Conservation (phyloP, 169 alveolate genomes). For the Cryptosporidium ryanae region DNA sequence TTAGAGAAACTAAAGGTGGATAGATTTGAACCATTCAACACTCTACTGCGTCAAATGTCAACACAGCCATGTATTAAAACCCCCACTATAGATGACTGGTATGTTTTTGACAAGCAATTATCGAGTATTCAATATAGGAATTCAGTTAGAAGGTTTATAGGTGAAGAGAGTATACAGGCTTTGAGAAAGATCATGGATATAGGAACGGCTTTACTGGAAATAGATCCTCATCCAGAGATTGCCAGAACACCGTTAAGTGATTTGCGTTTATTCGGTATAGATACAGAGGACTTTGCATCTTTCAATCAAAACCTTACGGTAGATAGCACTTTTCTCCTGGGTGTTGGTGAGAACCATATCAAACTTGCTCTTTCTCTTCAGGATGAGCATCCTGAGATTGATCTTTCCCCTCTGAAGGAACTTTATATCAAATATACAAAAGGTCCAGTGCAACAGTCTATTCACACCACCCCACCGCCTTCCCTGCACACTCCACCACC, state of each 20-base stretch:
- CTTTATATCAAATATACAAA: slow-evolving; percentile 46
- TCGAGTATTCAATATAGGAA: slow-evolving; percentile 74
- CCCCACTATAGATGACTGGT: slow-evolving; percentile 75
- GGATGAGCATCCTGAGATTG: slow-evolving; percentile 31
- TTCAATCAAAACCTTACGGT: slow-evolving; percentile 76
- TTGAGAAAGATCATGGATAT: slow-evolving; percentile 79
- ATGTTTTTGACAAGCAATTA: slow-evolving; percentile 65
- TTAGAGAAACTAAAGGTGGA: slow-evolving; percentile 51
- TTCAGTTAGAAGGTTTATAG: slow-evolving; percentile 79
- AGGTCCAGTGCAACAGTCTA: slow-evolving; percentile 4
- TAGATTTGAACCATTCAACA: slow-evolving; percentile 43
- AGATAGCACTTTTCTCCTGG: slow-evolving; percentile 76
- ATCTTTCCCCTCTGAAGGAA: slow-evolving; percentile 36
- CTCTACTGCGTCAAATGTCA: slow-evolving; percentile 30
- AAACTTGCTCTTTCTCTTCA: slow-evolving; percentile 77
- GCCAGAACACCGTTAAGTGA: slow-evolving; percentile 77
- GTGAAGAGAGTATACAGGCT: slow-evolving; percentile 76
- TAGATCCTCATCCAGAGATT: slow-evolving; percentile 74
- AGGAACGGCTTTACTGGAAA: slow-evolving; percentile 77
- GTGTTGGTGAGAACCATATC: slow-evolving; percentile 78
- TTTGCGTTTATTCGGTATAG: slow-evolving; percentile 77
- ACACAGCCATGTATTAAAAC: slow-evolving; percentile 65
- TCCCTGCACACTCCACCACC: too few relatives aligned
- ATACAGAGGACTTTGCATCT: slow-evolving; percentile 77
- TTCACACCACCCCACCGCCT: background rate